A percentile compares a stretch with the other conserved stretches of the same genome.
These are phyloP conservation scores for Athelia psychrophila DNA, from an alignment of 1,284 basidiomycete genomes.

Conservation along the genomic window DNA sequence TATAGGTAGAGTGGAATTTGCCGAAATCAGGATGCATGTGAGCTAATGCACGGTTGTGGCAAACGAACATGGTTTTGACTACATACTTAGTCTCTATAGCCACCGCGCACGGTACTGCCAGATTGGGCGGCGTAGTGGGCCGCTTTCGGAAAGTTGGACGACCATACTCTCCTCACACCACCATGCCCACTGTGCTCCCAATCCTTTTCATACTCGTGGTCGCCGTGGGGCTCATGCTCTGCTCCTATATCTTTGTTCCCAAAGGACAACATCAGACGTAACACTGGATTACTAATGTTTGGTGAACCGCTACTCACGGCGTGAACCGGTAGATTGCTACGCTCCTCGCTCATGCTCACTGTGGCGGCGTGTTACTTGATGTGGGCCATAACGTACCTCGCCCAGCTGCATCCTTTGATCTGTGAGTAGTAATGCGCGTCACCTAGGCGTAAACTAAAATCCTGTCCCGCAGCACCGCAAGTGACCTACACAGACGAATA, in stretches of 20 bases:
- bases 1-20: no score
- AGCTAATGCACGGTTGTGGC: no score
- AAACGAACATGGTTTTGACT: no score
- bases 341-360: slow-evolving; percentile 75
- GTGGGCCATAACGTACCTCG: slow-evolving; percentile 94
- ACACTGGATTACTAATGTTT: slow-evolving; percentile 27
- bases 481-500: not conserved
- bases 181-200: slow-evolving; percentile 57
- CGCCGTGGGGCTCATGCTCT: slow-evolving; percentile 60
- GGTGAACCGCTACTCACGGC: slow-evolving; percentile 1
- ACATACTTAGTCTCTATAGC: no score
- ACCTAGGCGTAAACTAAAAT: not conserved
- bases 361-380: slow-evolving; percentile 85
- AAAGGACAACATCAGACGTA: slow-evolving; percentile 90
- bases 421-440: slow-evolving; percentile 42
- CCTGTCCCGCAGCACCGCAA: slow-evolving; percentile 5
- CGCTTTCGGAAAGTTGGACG: no score
- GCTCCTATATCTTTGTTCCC: slow-evolving; percentile 68
- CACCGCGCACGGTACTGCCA: no score
- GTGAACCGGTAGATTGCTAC: slow-evolving; percentile 60
- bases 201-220: slow-evolving; percentile 53
- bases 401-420: slow-evolving; percentile 87
- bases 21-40: no score
- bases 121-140: no score
- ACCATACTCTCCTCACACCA: slow-evolving; percentile 1